These are phyloP conservation scores for Berkeleyomyces basicola DNA, from an alignment of 2,329 filamentous ascomycete genomes.

Conservation along the genomic window DNA sequence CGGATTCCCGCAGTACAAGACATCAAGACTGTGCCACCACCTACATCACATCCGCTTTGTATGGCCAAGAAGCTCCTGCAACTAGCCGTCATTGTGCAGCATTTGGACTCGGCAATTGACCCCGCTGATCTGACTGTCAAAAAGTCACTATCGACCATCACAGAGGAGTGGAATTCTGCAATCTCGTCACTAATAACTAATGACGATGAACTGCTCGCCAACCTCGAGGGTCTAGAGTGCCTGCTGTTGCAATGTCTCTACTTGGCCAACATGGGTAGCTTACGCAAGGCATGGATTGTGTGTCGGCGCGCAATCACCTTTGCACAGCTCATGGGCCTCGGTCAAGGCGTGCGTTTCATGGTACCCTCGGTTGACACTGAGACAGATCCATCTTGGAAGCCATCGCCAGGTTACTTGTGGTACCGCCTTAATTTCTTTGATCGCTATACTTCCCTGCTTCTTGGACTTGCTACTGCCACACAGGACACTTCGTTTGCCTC, in stretches of 20 bases:
- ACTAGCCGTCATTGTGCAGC: constrained; percentile 30
- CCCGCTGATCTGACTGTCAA: constrained; percentile 18
- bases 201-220: constrained; percentile 35
- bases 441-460: constrained; percentile 33
- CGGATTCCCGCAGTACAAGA: constrained; percentile 15
- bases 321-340: constrained; percentile 34
- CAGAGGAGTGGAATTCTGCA: constrained; percentile 20
- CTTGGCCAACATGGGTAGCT: constrained; percentile 35
- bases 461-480: constrained; percentile 31
- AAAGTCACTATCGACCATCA: constrained; percentile 17
- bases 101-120: constrained; percentile 23
- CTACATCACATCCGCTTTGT: constrained; percentile 30
- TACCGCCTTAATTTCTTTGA: constrained; percentile 33
- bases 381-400: constrained; percentile 19
- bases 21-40: constrained; percentile 23
- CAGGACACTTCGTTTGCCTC: constrained; percentile 25
- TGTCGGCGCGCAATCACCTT: constrained; percentile 33
- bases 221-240: constrained; percentile 36
- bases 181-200: constrained; percentile 27
- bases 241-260: constrained; percentile 32
- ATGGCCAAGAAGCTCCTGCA: constrained; percentile 32
- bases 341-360: constrained; percentile 21
- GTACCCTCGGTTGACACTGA: constrained; percentile 24
- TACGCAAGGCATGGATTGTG: constrained; percentile 37
- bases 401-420: constrained; percentile 25